Conservation (phyloP, 352 stramenopile species). For the Globisporangium irregulare region DNA sequence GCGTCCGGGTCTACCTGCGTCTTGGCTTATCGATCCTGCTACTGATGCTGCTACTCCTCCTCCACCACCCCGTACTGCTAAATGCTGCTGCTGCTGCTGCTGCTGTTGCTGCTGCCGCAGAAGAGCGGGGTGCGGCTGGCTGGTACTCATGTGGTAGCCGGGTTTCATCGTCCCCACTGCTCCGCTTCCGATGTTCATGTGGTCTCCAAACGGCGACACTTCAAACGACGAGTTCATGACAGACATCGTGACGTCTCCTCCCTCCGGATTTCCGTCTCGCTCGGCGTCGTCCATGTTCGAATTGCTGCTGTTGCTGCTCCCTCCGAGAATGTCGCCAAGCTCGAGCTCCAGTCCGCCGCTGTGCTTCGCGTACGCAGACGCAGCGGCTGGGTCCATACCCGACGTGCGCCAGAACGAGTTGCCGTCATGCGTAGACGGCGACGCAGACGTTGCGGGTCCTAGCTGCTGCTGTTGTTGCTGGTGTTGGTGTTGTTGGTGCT, state of each 20-base stretch:
- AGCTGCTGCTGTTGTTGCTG: slow-evolving; percentile 5
- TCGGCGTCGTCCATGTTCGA: slow-evolving; percentile 12
- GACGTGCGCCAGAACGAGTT: slow-evolving; percentile 14
- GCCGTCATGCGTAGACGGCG: slow-evolving; percentile 1
- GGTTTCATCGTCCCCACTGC: slow-evolving; percentile 4
- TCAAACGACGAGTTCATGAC: slow-evolving; percentile 38
- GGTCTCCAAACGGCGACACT: slow-evolving; percentile 32
- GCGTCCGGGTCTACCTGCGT: background rate
- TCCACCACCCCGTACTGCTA: background rate
- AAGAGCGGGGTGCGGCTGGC: slow-evolving; percentile 9
- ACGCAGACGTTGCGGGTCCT: background rate
- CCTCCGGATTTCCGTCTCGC: background rate
- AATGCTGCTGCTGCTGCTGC: slow-evolving; percentile 11
- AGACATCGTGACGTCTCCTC: slow-evolving; percentile 14
- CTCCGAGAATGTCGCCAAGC: slow-evolving; percentile 35
- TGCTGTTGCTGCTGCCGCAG: slow-evolving; percentile 10
- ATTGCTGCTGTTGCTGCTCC: slow-evolving; percentile 7
- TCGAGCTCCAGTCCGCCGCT: slow-evolving; percentile 36
- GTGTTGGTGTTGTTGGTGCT: slow-evolving; percentile 22
- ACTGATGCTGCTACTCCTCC: background rate
- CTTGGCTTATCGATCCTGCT: background rate
- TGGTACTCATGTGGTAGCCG: slow-evolving; percentile 11
- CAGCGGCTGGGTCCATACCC: slow-evolving; percentile 3
- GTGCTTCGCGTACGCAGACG: slow-evolving; percentile 14
- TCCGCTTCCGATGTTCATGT: slow-evolving; percentile 14